Conservation (phyloP, 1,284 basidiomycete species). For the Xerocomus amazonicus region DNA sequence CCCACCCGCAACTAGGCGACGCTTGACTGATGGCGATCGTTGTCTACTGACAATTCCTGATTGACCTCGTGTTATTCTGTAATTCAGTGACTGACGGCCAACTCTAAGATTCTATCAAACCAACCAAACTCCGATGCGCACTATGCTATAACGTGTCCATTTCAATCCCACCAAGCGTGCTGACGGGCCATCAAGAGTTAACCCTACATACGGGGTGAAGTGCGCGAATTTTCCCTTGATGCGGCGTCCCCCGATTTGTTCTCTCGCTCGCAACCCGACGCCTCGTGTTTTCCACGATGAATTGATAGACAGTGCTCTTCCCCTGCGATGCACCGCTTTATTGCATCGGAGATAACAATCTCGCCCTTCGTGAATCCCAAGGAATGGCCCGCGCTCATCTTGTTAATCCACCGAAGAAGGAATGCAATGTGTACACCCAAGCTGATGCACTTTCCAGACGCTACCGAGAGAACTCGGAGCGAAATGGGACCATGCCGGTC, state of each 20-base stretch:
- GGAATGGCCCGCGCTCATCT: slow-evolving; percentile 17
- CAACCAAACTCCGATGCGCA: slow-evolving; percentile 6
- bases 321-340: slow-evolving; percentile 29
- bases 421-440: slow-evolving; percentile 6
- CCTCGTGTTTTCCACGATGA: slow-evolving; percentile 35
- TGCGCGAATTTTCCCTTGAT: slow-evolving; percentile 6
- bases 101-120: slow-evolving; percentile 14
- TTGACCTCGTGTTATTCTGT: slow-evolving; percentile 23
- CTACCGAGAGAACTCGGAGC: slow-evolving; percentile 1
- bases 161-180: slow-evolving; percentile 8
- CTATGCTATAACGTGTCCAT: slow-evolving; percentile 1
- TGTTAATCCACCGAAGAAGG: slow-evolving; percentile 19
- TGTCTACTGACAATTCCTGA: slow-evolving; percentile 8
- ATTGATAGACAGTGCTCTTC: slow-evolving; percentile 19
- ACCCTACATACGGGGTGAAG: slow-evolving; percentile 12
- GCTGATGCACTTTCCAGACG: slow-evolving; percentile 2
- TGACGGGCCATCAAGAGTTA: slow-evolving; percentile 7
- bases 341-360: slow-evolving; percentile 32
- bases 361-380: slow-evolving; percentile 15
- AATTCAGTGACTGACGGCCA: slow-evolving; percentile 16
- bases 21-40: slow-evolving; percentile 21
- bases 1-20: slow-evolving; percentile 18
- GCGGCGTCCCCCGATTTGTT: slow-evolving; percentile 13
- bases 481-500: slow-evolving; percentile 2
- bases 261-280: slow-evolving; percentile 12